A percentile compares a stretch with the other conserved stretches of the same genome.
Conservation (phyloP, 306 rosid species). For the Gastrolobium bilobum region DNA sequence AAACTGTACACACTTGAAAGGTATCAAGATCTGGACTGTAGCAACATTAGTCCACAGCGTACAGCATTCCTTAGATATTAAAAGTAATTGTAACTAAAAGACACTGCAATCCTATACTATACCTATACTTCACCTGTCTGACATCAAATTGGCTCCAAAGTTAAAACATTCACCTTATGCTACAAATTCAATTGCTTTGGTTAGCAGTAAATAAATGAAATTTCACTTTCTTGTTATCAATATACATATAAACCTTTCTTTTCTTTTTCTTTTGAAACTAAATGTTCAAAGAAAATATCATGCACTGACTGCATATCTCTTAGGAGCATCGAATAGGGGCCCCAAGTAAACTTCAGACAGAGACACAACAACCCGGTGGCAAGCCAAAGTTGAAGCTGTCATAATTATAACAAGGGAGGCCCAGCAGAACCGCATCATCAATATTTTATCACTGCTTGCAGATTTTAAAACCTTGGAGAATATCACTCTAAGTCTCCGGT, state of each 20-base stretch:
- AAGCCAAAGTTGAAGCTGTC: constrained; percentile 79
- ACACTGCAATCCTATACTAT: constrained; percentile 40
- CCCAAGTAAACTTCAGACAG: constrained; percentile 76
- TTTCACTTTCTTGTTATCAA: constrained; percentile 25
- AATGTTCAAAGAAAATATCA: constrained; percentile 49
- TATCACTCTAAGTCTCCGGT: constrained; percentile 80
- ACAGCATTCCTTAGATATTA: constrained; percentile 33
- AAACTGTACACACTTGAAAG: constrained; percentile 47
- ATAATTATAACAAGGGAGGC: constrained; percentile 63
- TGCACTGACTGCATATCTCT: constrained; percentile 71
- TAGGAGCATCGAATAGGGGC: constrained; percentile 60
- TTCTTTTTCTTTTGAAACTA: not conserved
- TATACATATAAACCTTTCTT: not conserved
- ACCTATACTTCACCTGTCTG: constrained; percentile 41
- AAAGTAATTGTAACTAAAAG: constrained; percentile 28
- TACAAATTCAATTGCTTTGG: constrained; percentile 36
- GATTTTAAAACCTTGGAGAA: constrained; percentile 70
- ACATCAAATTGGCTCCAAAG: constrained; percentile 41
- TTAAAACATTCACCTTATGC: constrained; percentile 14
- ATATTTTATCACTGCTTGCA: constrained; percentile 62
- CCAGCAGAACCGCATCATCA: constrained; percentile 79
- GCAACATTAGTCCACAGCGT: constrained; percentile 28
- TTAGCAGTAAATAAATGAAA: constrained; percentile 28
- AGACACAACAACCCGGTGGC: constrained; percentile 64
- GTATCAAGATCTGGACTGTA: constrained; percentile 4